phyloP scores from a whole-genome alignment of 805 yeast species.

The Lachancea sp. region DNA sequence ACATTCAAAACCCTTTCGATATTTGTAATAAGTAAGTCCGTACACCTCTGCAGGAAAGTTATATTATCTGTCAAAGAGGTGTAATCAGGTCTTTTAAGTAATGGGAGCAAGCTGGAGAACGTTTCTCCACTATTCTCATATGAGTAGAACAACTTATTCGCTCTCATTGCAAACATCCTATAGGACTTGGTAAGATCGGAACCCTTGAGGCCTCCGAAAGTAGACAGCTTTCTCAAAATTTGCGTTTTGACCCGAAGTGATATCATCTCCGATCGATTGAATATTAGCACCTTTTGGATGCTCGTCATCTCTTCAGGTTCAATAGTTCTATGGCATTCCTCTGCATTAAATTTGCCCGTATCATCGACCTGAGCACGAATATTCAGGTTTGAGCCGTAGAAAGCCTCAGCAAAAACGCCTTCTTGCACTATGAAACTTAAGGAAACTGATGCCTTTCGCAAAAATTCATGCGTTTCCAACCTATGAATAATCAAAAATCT shows the following conservation, averaged over 20 bases:
- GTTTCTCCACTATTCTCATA: not conserved
- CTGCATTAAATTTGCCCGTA: not conserved
- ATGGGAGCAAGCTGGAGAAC: not conserved
- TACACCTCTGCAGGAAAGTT: slow-evolving; percentile 19
- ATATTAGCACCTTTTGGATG: slow-evolving; percentile 24
- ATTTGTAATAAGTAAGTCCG: slow-evolving; percentile 23
- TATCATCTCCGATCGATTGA: slow-evolving; percentile 20
- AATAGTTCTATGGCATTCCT: slow-evolving; percentile 10
- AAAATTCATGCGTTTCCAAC: slow-evolving; percentile 12
- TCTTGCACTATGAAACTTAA: slow-evolving; percentile 8
- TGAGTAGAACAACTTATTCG: not conserved
- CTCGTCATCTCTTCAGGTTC: slow-evolving; percentile 27
- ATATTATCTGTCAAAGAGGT: slow-evolving; percentile 10
- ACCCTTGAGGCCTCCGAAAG: slow-evolving; percentile 18
- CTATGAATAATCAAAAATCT: slow-evolving; percentile 9
- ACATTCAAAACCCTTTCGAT: slow-evolving; percentile 31
- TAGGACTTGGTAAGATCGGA: slow-evolving; percentile 17
- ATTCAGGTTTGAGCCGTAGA: slow-evolving; percentile 4
- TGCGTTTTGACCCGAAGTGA: slow-evolving; percentile 11
- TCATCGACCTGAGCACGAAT: not conserved
- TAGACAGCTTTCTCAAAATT: slow-evolving; percentile 18
- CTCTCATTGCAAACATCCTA: not conserved
- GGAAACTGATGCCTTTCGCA: slow-evolving; percentile 13
- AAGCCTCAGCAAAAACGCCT: slow-evolving; percentile 1
- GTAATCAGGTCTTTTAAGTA: not conserved